These are phyloP conservation scores for Wakefieldia striispora DNA, from an alignment of 768 basidiomycete genomes.

Conservation along the genomic window DNA sequence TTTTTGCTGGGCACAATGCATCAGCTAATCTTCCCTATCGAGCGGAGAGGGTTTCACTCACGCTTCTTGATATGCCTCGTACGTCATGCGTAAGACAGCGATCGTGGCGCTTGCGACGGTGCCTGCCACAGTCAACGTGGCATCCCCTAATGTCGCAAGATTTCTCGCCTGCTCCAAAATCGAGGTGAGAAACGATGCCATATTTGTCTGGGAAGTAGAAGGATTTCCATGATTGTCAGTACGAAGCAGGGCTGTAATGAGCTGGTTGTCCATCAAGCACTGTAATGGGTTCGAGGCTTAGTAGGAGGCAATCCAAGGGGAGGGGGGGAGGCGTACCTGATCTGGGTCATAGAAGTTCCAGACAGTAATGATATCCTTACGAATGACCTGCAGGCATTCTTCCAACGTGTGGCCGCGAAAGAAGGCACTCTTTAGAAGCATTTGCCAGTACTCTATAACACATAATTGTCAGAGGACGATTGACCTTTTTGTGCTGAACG, in stretches of 20 bases:
- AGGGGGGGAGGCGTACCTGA: too few species aligned
- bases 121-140: background rate
- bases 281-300: background rate
- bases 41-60: background rate
- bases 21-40: too few species aligned
- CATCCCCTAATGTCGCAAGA: background rate
- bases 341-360: conserved; percentile 19
- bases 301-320: background rate
- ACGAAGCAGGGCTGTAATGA: background rate
- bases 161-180: background rate
- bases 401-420: conserved; percentile 6
- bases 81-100: background rate
- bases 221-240: background rate
- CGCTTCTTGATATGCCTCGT: background rate
- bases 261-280: conserved; percentile 9
- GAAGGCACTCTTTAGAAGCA: conserved; percentile 5
- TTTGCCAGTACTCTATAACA: conserved; percentile 10
- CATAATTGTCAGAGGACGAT: background rate
- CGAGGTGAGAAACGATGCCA: background rate
- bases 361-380: conserved; percentile 2
- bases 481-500: background rate
- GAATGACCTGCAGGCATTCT: conserved; percentile 13
- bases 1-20: too few species aligned
- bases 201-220: background rate
- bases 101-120: background rate